A percentile compares a stretch with the other conserved stretches of the same genome.
phyloP scores from a whole-genome alignment of 2,329 filamentous ascomycete species.

The Esteya vermicola region DNA sequence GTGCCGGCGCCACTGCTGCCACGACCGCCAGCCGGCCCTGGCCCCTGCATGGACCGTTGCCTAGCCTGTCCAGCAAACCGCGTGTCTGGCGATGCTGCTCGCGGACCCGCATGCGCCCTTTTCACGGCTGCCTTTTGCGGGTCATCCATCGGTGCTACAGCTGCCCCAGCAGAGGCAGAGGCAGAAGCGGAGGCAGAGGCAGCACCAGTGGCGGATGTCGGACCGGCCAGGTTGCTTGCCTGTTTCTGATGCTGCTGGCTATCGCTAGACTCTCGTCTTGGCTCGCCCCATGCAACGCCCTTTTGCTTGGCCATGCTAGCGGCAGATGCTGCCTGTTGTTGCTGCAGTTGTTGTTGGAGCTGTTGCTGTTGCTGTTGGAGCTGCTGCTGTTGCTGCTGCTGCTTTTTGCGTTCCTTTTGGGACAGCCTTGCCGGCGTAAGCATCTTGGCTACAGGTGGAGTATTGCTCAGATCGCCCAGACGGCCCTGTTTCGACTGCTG shows the following conservation, averaged over 20 bases:
- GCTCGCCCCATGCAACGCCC: no score
- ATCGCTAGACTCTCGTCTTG: no score
- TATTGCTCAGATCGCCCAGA: no score
- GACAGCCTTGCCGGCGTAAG: constrained; percentile 55
- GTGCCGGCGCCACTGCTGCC: constrained; percentile 14
- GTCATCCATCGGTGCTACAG: background rate
- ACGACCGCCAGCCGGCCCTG: constrained; percentile 1
- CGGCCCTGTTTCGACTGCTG: background rate
- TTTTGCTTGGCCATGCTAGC: no score
- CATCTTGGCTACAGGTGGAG: no score
- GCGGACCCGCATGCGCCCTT: constrained; percentile 20
- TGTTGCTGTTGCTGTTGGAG: constrained; percentile 41
- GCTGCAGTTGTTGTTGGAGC: constrained; percentile 8
- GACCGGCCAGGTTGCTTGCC: no score
- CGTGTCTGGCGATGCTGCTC: constrained; percentile 47
- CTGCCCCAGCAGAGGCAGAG: no score
- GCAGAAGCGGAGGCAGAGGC: no score
- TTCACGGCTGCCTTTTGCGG: constrained; percentile 23
- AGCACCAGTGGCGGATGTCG: no score
- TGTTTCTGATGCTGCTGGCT: no score
- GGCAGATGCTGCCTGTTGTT: no score
- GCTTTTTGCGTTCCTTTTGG: constrained; percentile 82
- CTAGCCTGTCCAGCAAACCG: constrained; percentile 44
- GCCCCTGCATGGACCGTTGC: constrained; percentile 17
- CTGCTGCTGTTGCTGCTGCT: constrained; percentile 51